Percentiles rank a stretch among this genome's conserved stretches.
Evolutionary conservation across 2,329 filamentous ascomycete species (phyloP).

Genomic region (Talaromyces sp.): DNA sequence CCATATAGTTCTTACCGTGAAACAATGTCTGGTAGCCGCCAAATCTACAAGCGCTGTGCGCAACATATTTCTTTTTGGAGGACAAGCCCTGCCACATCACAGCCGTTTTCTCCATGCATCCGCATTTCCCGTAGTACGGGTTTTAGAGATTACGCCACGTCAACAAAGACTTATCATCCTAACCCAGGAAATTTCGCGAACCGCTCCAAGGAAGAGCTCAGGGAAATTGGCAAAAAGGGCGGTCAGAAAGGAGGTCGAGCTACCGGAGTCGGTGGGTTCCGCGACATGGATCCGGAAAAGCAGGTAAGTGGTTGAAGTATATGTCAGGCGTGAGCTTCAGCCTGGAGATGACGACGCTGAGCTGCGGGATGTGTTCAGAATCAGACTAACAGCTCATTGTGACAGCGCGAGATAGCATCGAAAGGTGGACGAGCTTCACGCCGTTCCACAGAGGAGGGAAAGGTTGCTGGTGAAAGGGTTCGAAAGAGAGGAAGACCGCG

Average conservation of each 20-base stretch:
- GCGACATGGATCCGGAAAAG: conserved; percentile 26
- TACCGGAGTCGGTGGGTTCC: conserved; percentile 24
- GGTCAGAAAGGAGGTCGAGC: conserved; percentile 27
- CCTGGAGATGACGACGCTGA: neutral
- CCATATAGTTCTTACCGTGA: neutral
- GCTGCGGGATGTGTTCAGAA: neutral
- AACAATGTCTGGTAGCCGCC: conserved; percentile 6
- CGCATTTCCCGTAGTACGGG: neutral
- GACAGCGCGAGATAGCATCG: conserved; percentile 23
- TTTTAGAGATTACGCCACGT: neutral
- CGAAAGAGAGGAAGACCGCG: conserved; percentile 13
- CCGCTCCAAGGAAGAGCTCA: conserved; percentile 24
- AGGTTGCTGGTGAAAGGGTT: conserved; percentile 10
- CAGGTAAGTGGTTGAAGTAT: conserved; percentile 20
- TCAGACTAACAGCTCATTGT: neutral
- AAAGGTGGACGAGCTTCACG: conserved; percentile 19
- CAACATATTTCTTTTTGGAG: conserved; percentile 3
- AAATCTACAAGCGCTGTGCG: neutral
- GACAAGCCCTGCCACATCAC: neutral
- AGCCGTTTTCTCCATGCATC: neutral
- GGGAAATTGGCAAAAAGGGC: conserved; percentile 23
- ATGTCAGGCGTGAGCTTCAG: neutral
- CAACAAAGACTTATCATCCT: conserved; percentile 16
- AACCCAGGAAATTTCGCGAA: conserved; percentile 36
- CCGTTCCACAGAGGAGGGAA: conserved; percentile 8